Conservation (phyloP, 73 alveolate genomes). For the Durusdinium trenchii region DNA sequence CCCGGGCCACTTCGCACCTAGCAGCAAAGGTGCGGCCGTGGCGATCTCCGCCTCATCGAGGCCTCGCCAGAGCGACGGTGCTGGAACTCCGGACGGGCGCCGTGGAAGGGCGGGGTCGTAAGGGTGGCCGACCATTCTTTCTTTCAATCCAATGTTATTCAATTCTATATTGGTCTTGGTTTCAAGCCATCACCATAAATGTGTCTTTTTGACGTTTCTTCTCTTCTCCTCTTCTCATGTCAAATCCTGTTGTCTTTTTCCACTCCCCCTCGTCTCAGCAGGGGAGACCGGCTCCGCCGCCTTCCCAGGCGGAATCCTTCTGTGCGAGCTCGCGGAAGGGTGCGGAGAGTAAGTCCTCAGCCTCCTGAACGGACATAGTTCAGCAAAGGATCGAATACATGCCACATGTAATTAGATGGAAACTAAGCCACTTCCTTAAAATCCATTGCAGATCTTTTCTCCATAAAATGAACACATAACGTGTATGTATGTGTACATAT, state of each 20-base stretch:
- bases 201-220: too few relatives aligned
- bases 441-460: too few relatives aligned
- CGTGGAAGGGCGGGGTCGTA: too few relatives aligned
- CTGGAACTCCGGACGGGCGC: too few relatives aligned
- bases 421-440: neutral
- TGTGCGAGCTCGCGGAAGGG: conserved; percentile 53
- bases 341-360: neutral
- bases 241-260: too few relatives aligned
- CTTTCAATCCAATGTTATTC: too few relatives aligned
- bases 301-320: conserved; percentile 67
- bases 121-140: too few relatives aligned
- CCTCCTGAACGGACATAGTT: neutral
- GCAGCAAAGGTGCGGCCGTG: conserved; percentile 30
- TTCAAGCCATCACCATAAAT: too few relatives aligned
- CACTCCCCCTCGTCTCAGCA: too few relatives aligned
- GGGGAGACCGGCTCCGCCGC: too few relatives aligned
- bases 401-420: neutral
- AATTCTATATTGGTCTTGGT: too few relatives aligned
- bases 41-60: conserved; percentile 56
- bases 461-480: neutral
- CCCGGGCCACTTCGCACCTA: neutral
- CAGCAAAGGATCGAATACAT: neutral
- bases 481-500: neutral
- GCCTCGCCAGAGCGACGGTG: neutral
- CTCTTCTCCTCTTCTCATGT: too few relatives aligned